Evolutionary conservation across 1,284 basidiomycete genomes (phyloP), one percentile per base, ranked within the genome.

Genomic region (Malassezia yamatoensis): DNA sequence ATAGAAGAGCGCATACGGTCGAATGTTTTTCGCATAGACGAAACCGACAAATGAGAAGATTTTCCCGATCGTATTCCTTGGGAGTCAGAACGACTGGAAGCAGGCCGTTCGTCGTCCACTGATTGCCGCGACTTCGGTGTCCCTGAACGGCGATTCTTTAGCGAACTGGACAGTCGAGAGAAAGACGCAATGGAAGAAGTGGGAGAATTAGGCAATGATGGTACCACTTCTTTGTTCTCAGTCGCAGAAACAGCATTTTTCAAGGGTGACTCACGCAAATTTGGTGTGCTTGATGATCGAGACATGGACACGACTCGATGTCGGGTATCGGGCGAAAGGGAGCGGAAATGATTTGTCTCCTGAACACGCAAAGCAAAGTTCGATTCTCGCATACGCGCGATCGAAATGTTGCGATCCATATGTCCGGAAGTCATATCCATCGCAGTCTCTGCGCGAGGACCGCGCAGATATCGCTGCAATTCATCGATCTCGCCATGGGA

Each of bases 401-500:
- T 4, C 10, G 45, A 33, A 4, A 47, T 34, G 13, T 36, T 16
- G 10, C n/a, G 12, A 36, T 16, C 21, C 5, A 18, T 34, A 4
- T 43, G 21, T 32, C 8, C 16, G 37, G 33, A 32, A 6, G 29
- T 13, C 9, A 15, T 36, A 15, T 33, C 13, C 18, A 18, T 34
- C 9, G 34, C n/a, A 6, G 15, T 33, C 12, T n/a, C 40, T 9
- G 16, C 15, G 13, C n/a, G n/a, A 5, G 41, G 42, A 1, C 54
- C 54, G 12, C 38, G 49, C 24, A 56, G n/a, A 21, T 56, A 56
- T 4, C 21, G 37, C 29, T 51, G 48, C 8, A 56, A 33, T 16
- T 44, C 35, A 6, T 18, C 10, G 20, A 56, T 51, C 18, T 56
- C 49, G 9, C 24, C 43, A 1, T 46, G 29, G 1, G 54, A 51